phyloP scores from a whole-genome alignment of 1,284 basidiomycete genomes.

The Melampsora larici-populina region DNA sequence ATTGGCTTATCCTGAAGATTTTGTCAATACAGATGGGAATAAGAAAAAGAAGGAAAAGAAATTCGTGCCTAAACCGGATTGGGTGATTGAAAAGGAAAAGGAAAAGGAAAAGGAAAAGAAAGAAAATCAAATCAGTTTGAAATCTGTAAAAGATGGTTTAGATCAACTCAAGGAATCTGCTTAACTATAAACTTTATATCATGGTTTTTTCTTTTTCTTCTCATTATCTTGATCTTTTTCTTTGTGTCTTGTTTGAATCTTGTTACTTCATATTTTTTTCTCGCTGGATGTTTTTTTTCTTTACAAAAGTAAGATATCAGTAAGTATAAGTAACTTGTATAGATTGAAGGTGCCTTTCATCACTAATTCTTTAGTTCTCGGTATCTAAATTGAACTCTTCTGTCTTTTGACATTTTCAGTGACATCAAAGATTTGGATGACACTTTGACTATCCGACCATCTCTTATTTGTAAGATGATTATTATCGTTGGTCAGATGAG shows the following conservation, averaged over 20 bases:
- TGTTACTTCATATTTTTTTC: background rate
- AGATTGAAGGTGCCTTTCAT: no score
- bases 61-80: slow-evolving; percentile 42
- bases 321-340: background rate
- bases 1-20: slow-evolving; percentile 75
- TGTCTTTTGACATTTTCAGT: no score
- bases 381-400: no score
- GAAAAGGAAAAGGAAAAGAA: slow-evolving; percentile 41
- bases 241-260: background rate
- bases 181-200: no score
- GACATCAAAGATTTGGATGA: no score
- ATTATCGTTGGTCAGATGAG: no score
- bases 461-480: no score
- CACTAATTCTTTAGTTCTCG: no score
- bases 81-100: slow-evolving; percentile 40
- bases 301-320: background rate
- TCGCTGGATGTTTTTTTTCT: background rate
- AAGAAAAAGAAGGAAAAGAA: slow-evolving; percentile 61
- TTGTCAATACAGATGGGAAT: slow-evolving; percentile 47
- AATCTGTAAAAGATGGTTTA: slow-evolving; percentile 10
- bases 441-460: no score
- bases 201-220: background rate
- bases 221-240: background rate
- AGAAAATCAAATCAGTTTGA: slow-evolving; percentile 25
- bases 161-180: background rate